Percentiles rank a stretch among this genome's conserved stretches.
Evolutionary conservation across 2,329 filamentous ascomycete genomes (phyloP).

Genomic region (Coniochaeta sp.): DNA sequence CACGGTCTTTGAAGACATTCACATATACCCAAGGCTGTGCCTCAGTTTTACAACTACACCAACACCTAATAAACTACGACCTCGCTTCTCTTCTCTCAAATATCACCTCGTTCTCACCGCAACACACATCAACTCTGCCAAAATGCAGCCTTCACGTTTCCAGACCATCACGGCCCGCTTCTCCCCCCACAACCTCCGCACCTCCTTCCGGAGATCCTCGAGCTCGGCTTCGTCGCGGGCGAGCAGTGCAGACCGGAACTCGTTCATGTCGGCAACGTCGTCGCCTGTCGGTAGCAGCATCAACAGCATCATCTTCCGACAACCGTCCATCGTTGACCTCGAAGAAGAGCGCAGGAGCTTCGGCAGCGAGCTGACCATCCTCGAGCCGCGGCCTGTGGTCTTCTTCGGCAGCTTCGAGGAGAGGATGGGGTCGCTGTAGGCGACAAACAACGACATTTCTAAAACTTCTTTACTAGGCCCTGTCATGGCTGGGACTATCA

Average conservation of each 20-base stretch:
- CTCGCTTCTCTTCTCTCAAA: neutral
- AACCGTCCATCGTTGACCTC: conserved; percentile 48
- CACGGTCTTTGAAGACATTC: conserved; percentile 4
- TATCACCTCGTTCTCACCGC: conserved; percentile 4
- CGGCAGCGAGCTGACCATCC: conserved; percentile 43
- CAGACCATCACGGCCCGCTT: conserved; percentile 43
- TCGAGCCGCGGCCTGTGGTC: conserved; percentile 55
- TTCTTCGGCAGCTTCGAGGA: conserved; percentile 59
- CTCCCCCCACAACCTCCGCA: conserved; percentile 39
- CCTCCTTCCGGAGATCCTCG: conserved; percentile 42
- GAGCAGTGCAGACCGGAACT: conserved; percentile 29
- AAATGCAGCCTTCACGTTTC: conserved; percentile 42
- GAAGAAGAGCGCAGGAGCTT: conserved; percentile 50
- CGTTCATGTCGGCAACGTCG: conserved; percentile 36
- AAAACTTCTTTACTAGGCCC: neutral
- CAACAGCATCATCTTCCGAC: conserved; percentile 52
- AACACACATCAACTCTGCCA: conserved; percentile 14
- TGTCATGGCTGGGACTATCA: neutral
- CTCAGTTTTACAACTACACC: conserved; percentile 11
- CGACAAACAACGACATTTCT: neutral
- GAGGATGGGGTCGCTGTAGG: conserved; percentile 39
- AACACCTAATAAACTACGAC: conserved; percentile 2
- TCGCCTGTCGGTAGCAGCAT: conserved; percentile 41
- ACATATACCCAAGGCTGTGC: conserved; percentile 21
- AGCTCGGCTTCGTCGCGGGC: conserved; percentile 28